Base-by-base conservation (phyloP, 495 filamentous ascomycete genomes). In the Cryomyces antarcticus region DNA sequence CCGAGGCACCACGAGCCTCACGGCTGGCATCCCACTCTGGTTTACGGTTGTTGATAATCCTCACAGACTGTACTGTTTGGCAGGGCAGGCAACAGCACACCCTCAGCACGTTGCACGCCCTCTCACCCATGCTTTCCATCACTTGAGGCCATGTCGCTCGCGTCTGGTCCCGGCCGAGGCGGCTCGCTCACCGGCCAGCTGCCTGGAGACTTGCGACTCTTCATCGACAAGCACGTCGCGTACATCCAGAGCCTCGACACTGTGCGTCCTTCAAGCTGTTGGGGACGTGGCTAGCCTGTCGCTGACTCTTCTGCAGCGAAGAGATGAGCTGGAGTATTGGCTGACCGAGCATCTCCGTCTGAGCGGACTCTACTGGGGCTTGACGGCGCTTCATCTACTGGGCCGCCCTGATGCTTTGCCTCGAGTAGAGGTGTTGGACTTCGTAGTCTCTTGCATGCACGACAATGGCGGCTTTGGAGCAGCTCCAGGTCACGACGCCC, bases 241-340 rank as follows among this genome's bases (percentile, higher is more conserved):
- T 97, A 96, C 57, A 93, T 97, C 47, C 79, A 93, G 61, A 84
- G 78, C 50, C 68, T 97, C 47, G 86, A 97, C 58, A 85, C 76
- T 41, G 80, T 83, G 62, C 60, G 71, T 68, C n/a, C n/a, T n/a
- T 43, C 46, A 46, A 49, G 46, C 50, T 31, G 17, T 9, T 38
- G 10, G 30, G 48, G 6, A 27, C 44, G 12, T 9, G 38, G 29
- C 3, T 5, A 38, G 41, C 17, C 30, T 31, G 5, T 27, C 37
- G 51, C 61, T 62, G 47, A 54, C 49, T 44, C 47, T 42, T 34
- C 13, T 34, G 42, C 64, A 83, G 77, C 71, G 80, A 49, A 82
- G 79, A 62, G 86, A 95, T 62, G 84, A 93, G 56, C 74, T 93
- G 46, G 86, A 95, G 57, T 96, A 96, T 63, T 93, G 86, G 77